A percentile compares a stretch with the other conserved stretches of the same genome.
phyloP scores from a whole-genome alignment of 805 yeast genomes.

The Novakomyces olei region DNA sequence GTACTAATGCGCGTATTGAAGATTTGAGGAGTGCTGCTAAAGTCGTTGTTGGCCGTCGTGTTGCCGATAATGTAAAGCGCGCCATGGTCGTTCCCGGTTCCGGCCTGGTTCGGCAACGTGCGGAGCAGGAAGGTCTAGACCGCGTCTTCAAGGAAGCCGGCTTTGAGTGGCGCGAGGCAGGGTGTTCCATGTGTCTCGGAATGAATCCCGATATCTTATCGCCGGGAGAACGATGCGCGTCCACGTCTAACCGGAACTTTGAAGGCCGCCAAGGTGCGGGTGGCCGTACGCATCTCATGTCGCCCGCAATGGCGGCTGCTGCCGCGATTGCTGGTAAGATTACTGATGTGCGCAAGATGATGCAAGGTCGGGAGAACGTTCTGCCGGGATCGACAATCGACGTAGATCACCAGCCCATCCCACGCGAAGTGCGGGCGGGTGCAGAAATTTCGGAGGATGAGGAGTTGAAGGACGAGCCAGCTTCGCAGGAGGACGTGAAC shows the following conservation, averaged over 20 bases:
- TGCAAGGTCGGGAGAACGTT: too few relatives aligned
- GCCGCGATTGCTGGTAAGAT: conserved; percentile 85
- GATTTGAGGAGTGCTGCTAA: conserved; percentile 89
- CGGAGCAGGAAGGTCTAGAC: conserved; percentile 86
- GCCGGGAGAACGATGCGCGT: conserved; percentile 95
- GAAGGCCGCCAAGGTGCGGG: conserved; percentile 97
- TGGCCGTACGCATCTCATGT: conserved; percentile 91
- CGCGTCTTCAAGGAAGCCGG: conserved; percentile 81
- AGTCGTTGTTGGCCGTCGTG: conserved; percentile 73
- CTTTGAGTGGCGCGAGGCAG: conserved; percentile 98
- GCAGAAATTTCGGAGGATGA: conserved; percentile 12
- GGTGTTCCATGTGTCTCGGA: conserved; percentile 98
- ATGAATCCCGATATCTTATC: conserved; percentile 95
- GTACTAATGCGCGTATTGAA: conserved; percentile 94
- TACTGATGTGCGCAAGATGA: conserved; percentile 64
- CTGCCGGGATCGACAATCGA: too few relatives aligned
- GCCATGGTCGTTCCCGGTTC: conserved; percentile 96
- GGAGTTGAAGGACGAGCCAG: conserved; percentile 15
- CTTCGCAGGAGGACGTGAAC: conserved; percentile 28
- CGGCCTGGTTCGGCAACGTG: conserved; percentile 79
- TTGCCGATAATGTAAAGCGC: conserved; percentile 57
- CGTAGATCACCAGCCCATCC: too few relatives aligned
- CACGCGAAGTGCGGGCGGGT: conserved; percentile 18
- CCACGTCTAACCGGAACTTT: conserved; percentile 94
- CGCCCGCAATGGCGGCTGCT: conserved; percentile 99